A percentile compares a stretch with the other conserved stretches of the same genome.
Conservation (phyloP, 1,284 basidiomycete species). For the Hymenochaete sp. region DNA sequence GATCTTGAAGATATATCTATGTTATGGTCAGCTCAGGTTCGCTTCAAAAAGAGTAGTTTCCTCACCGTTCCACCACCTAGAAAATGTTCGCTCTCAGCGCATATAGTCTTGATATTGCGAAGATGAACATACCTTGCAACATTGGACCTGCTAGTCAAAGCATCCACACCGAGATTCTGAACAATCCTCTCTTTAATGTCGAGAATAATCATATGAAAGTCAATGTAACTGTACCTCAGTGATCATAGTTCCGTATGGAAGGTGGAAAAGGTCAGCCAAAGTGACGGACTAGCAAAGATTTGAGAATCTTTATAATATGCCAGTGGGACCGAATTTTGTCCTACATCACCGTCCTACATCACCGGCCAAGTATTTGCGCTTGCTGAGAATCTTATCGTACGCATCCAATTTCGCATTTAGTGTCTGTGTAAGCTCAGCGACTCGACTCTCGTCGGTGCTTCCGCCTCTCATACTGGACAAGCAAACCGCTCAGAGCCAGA, state of each 20-base stretch:
- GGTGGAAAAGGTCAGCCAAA: slow-evolving; percentile 16
- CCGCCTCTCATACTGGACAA: slow-evolving; percentile 12
- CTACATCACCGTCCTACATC: slow-evolving; percentile 20
- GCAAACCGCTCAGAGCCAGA: not conserved
- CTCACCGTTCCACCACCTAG: slow-evolving; percentile 18
- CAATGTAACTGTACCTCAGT: not conserved
- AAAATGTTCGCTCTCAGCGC: too few species aligned
- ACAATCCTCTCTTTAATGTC: not conserved
- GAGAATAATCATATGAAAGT: not conserved
- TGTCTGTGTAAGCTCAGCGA: slow-evolving; percentile 24
- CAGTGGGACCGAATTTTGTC: not conserved
- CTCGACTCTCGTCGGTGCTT: slow-evolving; percentile 25
- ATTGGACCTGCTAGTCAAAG: slow-evolving; percentile 8
- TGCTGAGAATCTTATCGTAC: slow-evolving; percentile 26
- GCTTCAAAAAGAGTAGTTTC: too few species aligned
- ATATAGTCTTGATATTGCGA: too few species aligned
- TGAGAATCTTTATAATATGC: not conserved
- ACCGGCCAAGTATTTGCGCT: slow-evolving; percentile 25
- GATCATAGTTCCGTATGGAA: slow-evolving; percentile 16
- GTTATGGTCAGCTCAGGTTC: too few species aligned
- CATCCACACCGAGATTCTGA: slow-evolving; percentile 8
- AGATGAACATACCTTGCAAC: slow-evolving; percentile 15
- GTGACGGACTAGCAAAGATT: slow-evolving; percentile 7
- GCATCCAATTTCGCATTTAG: slow-evolving; percentile 25
- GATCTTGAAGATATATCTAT: slow-evolving; percentile 50